phyloP scores from a whole-genome alignment of 2,329 filamentous ascomycete species.

The Juglanconis sp. region DNA sequence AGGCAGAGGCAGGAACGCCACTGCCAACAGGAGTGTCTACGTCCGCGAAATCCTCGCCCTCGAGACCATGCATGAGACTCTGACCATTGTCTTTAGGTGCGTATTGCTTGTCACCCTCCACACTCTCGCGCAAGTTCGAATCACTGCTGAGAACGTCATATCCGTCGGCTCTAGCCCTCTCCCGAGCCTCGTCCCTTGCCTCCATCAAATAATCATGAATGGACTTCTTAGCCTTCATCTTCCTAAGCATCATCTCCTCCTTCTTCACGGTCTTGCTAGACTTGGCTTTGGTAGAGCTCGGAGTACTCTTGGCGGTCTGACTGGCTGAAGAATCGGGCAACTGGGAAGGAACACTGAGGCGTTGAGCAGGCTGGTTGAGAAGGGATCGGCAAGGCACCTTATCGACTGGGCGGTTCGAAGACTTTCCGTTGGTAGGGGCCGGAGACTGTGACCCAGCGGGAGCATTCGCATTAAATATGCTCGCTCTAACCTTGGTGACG shows the following conservation, averaged over 20 bases:
- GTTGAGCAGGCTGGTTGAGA: too few species aligned
- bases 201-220: neutral
- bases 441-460: neutral
- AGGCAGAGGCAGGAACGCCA: too few species aligned
- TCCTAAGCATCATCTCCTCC: neutral
- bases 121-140: neutral
- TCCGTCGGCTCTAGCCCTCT: neutral
- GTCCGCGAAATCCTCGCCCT: neutral
- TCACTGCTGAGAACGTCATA: neutral
- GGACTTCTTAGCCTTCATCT: neutral
- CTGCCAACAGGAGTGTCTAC: too few species aligned
- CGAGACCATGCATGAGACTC: neutral
- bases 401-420: neutral
- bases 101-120: neutral
- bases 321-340: neutral
- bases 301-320: neutral
- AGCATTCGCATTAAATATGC: neutral
- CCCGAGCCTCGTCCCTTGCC: neutral
- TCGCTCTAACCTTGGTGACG: neutral
- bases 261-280: neutral
- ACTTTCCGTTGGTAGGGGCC: neutral
- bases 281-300: neutral
- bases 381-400: too few species aligned
- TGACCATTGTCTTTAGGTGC: neutral
- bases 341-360: too few species aligned